Evolutionary conservation across 768 basidiomycete species (phyloP).

Genomic region (Termitomyces heimii): DNA sequence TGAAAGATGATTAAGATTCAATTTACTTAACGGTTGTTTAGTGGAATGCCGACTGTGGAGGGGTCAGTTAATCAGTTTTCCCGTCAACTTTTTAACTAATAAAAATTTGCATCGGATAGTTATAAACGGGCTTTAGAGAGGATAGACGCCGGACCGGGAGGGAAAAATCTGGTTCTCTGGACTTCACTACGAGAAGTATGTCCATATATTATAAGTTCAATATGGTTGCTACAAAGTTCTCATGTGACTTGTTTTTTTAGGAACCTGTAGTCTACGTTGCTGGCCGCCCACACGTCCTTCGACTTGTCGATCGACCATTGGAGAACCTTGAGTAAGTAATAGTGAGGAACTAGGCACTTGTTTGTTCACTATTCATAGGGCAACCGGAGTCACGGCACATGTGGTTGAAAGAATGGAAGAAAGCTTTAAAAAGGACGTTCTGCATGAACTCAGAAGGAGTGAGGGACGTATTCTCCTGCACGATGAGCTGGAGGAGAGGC

Average conservation of each 20-base stretch:
- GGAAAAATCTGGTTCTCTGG: conserved; percentile 77
- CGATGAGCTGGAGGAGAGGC: conserved; percentile 92
- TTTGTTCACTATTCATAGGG: conserved; percentile 36
- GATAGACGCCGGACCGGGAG: conserved; percentile 78
- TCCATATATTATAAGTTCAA: background rate
- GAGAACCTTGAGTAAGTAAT: conserved; percentile 89
- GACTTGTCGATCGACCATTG: conserved; percentile 80
- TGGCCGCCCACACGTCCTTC: conserved; percentile 85
- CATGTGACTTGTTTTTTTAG: conserved; percentile 25
- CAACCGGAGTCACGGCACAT: conserved; percentile 87
- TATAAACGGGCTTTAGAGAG: conserved; percentile 71
- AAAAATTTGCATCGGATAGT: conserved; percentile 27
- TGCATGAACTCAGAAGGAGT: conserved; percentile 69
- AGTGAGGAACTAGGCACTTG: background rate
- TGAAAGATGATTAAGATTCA: background rate
- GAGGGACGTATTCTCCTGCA: conserved; percentile 84
- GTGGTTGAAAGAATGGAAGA: conserved; percentile 92
- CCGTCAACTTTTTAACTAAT: background rate
- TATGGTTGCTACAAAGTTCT: background rate
- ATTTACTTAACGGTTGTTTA: conserved; percentile 20
- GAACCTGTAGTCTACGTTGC: conserved; percentile 92
- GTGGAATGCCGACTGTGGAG: conserved; percentile 92
- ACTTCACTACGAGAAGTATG: conserved; percentile 88
- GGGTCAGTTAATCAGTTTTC: conserved; percentile 42
- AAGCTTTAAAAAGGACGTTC: conserved; percentile 81